These are phyloP conservation scores for Lodderomyces beijingensis DNA, from an alignment of 1,139 yeast genomes.

Conservation along the genomic window DNA sequence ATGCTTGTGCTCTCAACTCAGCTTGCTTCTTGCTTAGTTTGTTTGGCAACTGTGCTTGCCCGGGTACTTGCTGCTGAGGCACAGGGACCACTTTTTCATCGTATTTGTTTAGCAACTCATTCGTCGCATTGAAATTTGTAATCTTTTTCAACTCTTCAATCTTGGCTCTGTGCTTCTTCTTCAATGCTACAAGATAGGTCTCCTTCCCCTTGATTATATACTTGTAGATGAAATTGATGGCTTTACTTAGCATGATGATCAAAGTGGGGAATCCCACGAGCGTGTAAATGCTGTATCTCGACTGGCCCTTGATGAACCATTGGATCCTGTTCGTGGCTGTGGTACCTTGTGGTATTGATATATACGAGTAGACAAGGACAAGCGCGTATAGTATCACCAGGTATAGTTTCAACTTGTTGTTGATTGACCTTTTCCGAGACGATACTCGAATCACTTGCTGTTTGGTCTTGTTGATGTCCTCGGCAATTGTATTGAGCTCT, in stretches of 20 bases:
- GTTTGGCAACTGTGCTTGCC: neutral
- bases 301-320: conserved; percentile 23
- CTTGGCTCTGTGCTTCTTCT: conserved; percentile 53
- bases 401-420: conserved; percentile 20
- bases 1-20: conserved; percentile 10
- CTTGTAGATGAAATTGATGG: conserved; percentile 21
- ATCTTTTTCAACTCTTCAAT: conserved; percentile 72
- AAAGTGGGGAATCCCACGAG: conserved; percentile 29
- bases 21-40: conserved; percentile 1
- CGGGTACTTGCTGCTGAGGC: conserved; percentile 5
- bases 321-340: conserved; percentile 18
- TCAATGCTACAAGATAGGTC: conserved; percentile 24
- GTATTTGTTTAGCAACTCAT: conserved; percentile 64
- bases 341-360: conserved; percentile 18
- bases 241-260: conserved; percentile 17
- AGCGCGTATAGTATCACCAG: conserved; percentile 29
- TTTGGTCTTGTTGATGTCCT: conserved; percentile 25
- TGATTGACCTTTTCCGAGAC: conserved; percentile 11
- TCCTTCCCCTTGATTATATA: conserved; percentile 22
- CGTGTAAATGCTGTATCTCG: conserved; percentile 15
- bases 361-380: conserved; percentile 23
- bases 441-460: conserved; percentile 17
- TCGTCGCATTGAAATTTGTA: conserved; percentile 76
- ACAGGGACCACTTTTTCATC: conserved; percentile 7
- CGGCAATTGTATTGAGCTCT: conserved; percentile 42